These are phyloP conservation scores for Basipetospora chlamydospora DNA, from an alignment of 2,329 filamentous ascomycete genomes.

Conservation along the genomic window DNA sequence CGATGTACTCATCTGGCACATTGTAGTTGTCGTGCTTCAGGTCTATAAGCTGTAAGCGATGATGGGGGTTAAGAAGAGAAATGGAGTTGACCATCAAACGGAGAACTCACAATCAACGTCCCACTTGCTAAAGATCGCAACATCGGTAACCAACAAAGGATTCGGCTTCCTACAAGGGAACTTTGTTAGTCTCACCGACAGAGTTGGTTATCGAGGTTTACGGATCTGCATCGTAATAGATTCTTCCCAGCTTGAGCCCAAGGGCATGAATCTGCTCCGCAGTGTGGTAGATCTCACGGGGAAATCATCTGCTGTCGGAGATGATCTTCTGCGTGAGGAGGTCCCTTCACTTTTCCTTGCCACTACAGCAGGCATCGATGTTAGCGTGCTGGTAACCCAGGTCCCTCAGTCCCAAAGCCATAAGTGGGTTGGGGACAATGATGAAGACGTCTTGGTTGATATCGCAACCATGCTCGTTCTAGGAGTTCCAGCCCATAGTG, in stretches of 20 bases:
- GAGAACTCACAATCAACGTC: constrained; percentile 35
- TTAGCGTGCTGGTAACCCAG: constrained; percentile 44
- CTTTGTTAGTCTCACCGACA: constrained; percentile 19
- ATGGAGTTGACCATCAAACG: not conserved
- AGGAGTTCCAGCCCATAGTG: constrained; percentile 33
- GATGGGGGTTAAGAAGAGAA: constrained; percentile 7
- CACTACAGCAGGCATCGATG: constrained; percentile 48
- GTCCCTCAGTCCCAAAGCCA: constrained; percentile 33
- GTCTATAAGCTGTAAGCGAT: too few species aligned
- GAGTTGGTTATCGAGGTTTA: constrained; percentile 32
- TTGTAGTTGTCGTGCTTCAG: constrained; percentile 33
- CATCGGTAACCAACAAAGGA: constrained; percentile 44
- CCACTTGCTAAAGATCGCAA: constrained; percentile 41
- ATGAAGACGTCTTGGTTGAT: constrained; percentile 35
- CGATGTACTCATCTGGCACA: constrained; percentile 21
- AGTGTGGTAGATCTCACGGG: constrained; percentile 38
- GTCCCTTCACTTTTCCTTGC: constrained; percentile 24
- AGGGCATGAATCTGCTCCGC: constrained; percentile 38
- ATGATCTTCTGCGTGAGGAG: constrained; percentile 24
- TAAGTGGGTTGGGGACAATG: constrained; percentile 28
- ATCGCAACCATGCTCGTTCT: constrained; percentile 37
- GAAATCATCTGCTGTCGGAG: constrained; percentile 36
- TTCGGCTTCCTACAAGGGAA: too few species aligned
- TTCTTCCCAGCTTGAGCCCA: constrained; percentile 47
- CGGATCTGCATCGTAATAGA: constrained; percentile 42